Evolutionary conservation across 805 yeast genomes (phyloP).

Genomic region (Priceomyces haplophilus): DNA sequence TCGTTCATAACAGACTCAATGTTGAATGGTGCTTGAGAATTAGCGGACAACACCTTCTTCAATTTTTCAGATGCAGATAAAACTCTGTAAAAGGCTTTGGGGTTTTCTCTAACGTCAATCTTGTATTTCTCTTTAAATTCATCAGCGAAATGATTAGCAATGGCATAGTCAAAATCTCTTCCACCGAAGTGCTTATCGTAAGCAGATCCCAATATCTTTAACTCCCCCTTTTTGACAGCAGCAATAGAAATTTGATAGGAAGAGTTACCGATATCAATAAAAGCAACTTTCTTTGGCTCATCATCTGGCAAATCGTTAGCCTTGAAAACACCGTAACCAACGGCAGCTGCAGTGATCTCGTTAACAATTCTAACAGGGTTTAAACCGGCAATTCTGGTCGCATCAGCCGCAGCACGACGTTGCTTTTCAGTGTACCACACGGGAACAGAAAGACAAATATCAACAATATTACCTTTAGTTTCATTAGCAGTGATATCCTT

Average conservation of each 20-base stretch:
- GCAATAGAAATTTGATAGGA: conserved; percentile 87
- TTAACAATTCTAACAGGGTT: conserved; percentile 98
- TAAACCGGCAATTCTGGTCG: conserved; percentile 92
- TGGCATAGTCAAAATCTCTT: conserved; percentile 90
- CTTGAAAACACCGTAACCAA: conserved; percentile 98
- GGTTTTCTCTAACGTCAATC: conserved; percentile 85
- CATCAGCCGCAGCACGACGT: conserved; percentile 94
- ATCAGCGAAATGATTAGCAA: conserved; percentile 91
- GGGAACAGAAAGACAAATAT: conserved; percentile 93
- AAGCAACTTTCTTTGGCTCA: conserved; percentile 83
- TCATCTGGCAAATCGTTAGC: conserved; percentile 89
- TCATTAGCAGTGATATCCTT: conserved; percentile 77
- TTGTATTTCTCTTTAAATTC: conserved; percentile 90
- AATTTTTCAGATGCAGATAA: conserved; percentile 87
- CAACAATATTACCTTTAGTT: conserved; percentile 76
- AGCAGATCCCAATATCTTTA: conserved; percentile 88
- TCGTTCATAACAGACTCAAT: conserved; percentile 97
- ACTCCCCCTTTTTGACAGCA: conserved; percentile 93
- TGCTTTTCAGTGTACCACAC: conserved; percentile 96
- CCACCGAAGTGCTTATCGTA: conserved; percentile 98
- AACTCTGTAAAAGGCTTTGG: conserved; percentile 94
- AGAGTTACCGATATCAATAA: conserved; percentile 96
- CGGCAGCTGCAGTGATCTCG: conserved; percentile 98
- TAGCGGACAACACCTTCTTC: conserved; percentile 96
- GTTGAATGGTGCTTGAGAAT: conserved; percentile 88